These are phyloP conservation scores for Salvia splendens DNA, from an alignment of 257 asterid species.

Conservation along the genomic window DNA sequence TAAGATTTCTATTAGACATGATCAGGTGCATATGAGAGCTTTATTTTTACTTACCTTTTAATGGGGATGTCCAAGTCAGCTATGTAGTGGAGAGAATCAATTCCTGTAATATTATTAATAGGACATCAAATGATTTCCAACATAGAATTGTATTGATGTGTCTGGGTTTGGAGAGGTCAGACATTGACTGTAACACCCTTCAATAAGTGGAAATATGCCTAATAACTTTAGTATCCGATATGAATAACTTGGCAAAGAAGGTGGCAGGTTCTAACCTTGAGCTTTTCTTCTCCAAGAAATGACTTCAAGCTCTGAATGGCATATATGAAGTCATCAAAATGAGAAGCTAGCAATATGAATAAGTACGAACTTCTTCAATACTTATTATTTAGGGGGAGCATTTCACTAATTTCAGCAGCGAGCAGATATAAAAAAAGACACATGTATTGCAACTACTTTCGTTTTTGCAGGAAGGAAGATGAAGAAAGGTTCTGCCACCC, in stretches of 20 bases:
- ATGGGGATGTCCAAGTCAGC: slow-evolving; percentile 98
- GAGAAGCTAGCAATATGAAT: slow-evolving; percentile 24
- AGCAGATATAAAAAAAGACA: neutral
- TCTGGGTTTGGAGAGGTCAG: slow-evolving; percentile 19
- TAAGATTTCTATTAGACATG: slow-evolving; percentile 26
- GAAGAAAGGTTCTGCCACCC: slow-evolving; percentile 7
- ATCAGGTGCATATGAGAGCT: slow-evolving; percentile 18
- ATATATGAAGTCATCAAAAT: slow-evolving; percentile 28
- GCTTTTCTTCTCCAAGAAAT: slow-evolving; percentile 86
- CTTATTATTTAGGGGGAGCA: neutral
- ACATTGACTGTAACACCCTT: slow-evolving; percentile 10
- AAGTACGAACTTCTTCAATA: neutral
- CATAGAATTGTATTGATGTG: slow-evolving; percentile 8
- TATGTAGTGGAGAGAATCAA: slow-evolving; percentile 86
- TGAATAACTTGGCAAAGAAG: slow-evolving; percentile 20
- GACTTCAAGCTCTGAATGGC: slow-evolving; percentile 80
- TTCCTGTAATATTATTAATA: slow-evolving; percentile 64
- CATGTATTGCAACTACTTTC: neutral
- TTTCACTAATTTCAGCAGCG: neutral
- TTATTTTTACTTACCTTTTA: slow-evolving; percentile 64
- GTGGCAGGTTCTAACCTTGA: slow-evolving; percentile 56
- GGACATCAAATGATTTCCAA: slow-evolving; percentile 20
- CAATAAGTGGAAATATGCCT: slow-evolving; percentile 5
- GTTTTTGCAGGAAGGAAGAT: slow-evolving; percentile 17
- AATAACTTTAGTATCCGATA: slow-evolving; percentile 6